Conservation (phyloP, 768 basidiomycete species). For the Mycena crocata region DNA sequence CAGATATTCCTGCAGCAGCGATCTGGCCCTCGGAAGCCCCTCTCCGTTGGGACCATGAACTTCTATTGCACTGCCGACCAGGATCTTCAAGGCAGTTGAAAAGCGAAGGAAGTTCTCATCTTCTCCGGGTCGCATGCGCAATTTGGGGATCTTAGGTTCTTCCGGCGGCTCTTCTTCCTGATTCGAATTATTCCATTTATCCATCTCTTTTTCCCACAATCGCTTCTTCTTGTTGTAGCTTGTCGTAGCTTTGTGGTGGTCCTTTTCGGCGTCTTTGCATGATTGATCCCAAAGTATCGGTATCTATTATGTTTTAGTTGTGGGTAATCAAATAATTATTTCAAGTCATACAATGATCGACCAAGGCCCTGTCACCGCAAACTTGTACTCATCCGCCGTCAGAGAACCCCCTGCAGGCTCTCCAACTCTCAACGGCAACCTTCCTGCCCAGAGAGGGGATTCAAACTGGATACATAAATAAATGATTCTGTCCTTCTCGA, state of each 20-base stretch:
- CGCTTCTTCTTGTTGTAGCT: neutral
- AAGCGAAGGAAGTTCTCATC: conserved; percentile 32
- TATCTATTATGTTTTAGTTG: conserved; percentile 5
- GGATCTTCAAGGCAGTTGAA: conserved; percentile 34
- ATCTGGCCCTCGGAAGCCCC: conserved; percentile 6
- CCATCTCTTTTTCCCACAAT: neutral
- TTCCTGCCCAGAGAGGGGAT: conserved; percentile 9
- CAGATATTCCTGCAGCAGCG: conserved; percentile 23
- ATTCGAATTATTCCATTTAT: neutral
- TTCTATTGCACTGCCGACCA: conserved; percentile 26
- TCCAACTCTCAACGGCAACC: conserved; percentile 22
- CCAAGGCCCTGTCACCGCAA: conserved; percentile 25
- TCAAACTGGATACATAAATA: conserved; percentile 4
- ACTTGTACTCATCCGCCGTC: conserved; percentile 42
- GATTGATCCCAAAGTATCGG: conserved; percentile 27
- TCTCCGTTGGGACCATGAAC: no score
- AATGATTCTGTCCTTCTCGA: conserved; percentile 23
- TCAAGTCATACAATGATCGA: conserved; percentile 29
- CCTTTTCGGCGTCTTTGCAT: neutral
- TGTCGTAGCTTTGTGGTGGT: neutral
- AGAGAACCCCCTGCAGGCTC: conserved; percentile 35
- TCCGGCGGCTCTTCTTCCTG: neutral
- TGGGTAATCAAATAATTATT: neutral
- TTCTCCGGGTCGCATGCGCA: conserved; percentile 29
- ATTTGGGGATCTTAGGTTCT: neutral